Evolutionary conservation across 2,329 filamentous ascomycete genomes (phyloP), one percentile per base, ranked within the genome.

Genomic region (Epichloe festucae): DNA sequence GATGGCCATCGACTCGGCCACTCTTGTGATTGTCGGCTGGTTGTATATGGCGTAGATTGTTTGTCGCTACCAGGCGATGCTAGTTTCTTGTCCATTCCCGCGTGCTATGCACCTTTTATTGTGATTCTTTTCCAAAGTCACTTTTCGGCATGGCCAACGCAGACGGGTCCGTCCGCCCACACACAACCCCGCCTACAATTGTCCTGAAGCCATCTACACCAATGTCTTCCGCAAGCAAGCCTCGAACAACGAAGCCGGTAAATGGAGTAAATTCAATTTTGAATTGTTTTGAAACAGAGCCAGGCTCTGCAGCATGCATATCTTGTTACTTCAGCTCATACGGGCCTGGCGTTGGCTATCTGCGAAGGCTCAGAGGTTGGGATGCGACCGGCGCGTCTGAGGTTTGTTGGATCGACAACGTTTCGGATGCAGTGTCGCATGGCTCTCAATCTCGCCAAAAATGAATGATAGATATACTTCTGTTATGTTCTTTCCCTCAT

Each of bases 131-230:
- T 47, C 43, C 23, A 46, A 66, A 63, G 62, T 66, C 62, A 65
- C 64, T 66, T 40, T 41, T 46, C 27, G 23, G 19, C 23, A 19
- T 23, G 19, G 14, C n/a, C n/a, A 31, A 15, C 7, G 23, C 15
- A 39, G 34, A 40, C n/a, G 17, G 44, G n/a, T 21, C 10, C 19
- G 19, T 21, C 21, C 35, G 15, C 5, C 23, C 12, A 23, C 17
- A 39, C 17, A 35, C 23, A 27, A 19, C 51, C n/a, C 36, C 35
- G 34, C 47, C 42, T 41, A 10, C 38, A 12, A 38, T 52, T 35
- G 41, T 46, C 41, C 49, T 66, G 63, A 65, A 65, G 64, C 63
- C 65, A 66, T 66, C 63, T 61, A 55, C 63, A 66, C 56, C 31
- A 19, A 40, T 23, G 12, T 34, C 7, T 17, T 21, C 43, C 36